These are phyloP conservation scores for Eimeria acervulina DNA, from an alignment of 169 alveolate species.

Conservation along the genomic window DNA sequence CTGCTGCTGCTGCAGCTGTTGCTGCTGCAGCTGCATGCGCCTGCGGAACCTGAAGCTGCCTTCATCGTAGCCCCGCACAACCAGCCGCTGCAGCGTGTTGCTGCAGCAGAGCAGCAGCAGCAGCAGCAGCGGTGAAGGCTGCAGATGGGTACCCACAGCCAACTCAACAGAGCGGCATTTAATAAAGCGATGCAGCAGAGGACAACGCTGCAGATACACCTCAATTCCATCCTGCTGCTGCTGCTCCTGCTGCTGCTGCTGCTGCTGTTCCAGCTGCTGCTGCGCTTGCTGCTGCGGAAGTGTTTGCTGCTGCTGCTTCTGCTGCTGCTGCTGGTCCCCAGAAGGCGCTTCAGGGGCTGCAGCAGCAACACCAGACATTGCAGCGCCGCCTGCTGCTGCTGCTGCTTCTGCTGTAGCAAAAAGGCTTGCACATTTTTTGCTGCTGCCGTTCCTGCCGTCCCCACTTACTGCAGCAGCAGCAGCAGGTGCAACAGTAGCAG, in stretches of 20 bases:
- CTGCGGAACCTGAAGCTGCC: constrained; percentile 48
- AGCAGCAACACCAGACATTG: not conserved
- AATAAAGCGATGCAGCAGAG: constrained; percentile 1
- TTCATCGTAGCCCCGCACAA: not conserved
- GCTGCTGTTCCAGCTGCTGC: constrained; percentile 16
- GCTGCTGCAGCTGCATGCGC: constrained; percentile 40
- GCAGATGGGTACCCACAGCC: constrained; percentile 6
- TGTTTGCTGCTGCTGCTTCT: not conserved
- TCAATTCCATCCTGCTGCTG: not conserved
- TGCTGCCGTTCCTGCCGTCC: not conserved
- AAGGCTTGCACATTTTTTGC: not conserved
- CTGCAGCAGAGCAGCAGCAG: constrained; percentile 61
- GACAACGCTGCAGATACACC: constrained; percentile 30
- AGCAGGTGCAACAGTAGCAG: no score
- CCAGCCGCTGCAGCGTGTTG: not conserved
- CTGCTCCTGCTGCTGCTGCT: constrained; percentile 46
- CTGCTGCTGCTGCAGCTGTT: constrained; percentile 52
- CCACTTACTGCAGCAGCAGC: not conserved
- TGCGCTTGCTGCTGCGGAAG: not conserved
- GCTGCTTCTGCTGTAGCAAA: not conserved
- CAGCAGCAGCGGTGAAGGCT: constrained; percentile 47
- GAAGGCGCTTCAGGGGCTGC: not conserved
- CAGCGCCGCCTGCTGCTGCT: not conserved
- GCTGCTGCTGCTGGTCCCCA: not conserved
- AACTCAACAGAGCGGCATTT: not conserved